These are phyloP conservation scores for Atractiella rhizophila DNA, from an alignment of 768 basidiomycete genomes.

Conservation along the genomic window DNA sequence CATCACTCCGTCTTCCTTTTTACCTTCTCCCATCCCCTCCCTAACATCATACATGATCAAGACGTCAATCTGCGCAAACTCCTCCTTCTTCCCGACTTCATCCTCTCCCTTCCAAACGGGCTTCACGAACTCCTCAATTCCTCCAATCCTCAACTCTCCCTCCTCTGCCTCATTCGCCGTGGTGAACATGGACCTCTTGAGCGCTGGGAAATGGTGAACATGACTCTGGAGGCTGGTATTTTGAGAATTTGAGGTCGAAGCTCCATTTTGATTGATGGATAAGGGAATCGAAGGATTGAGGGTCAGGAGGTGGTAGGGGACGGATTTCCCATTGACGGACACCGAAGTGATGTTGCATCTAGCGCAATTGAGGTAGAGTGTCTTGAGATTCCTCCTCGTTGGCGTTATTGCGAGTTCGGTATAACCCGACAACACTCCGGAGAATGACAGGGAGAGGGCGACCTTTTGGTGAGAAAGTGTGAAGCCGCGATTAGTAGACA, in stretches of 20 bases:
- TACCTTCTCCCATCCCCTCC: constrained; percentile 15
- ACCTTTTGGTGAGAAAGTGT: too few species aligned
- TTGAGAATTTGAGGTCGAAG: too few species aligned
- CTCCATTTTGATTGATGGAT: too few species aligned
- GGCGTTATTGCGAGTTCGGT: constrained; percentile 79
- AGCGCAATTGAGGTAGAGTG: constrained; percentile 71
- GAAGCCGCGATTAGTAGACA: too few species aligned
- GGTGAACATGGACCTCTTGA: constrained; percentile 74
- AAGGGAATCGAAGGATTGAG: constrained; percentile 40
- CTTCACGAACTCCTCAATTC: constrained; percentile 32
- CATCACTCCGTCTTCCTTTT: constrained; percentile 16
- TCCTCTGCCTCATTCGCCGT: constrained; percentile 77
- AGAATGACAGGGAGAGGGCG: too few species aligned
- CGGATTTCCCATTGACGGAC: too few species aligned
- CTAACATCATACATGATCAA: neutral
- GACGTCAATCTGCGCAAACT: neutral
- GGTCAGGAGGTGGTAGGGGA: constrained; percentile 38
- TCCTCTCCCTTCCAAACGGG: constrained; percentile 16
- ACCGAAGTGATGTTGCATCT: too few species aligned
- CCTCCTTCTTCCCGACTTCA: neutral
- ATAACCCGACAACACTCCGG: too few species aligned
- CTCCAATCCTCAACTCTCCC: constrained; percentile 71
- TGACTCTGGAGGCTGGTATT: too few species aligned
- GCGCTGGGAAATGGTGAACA: constrained; percentile 69
- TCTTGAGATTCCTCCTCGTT: constrained; percentile 46